Evolutionary conservation across 1,139 yeast species (phyloP), one percentile per base, ranked within the genome.

Genomic region (Candida sp.): DNA sequence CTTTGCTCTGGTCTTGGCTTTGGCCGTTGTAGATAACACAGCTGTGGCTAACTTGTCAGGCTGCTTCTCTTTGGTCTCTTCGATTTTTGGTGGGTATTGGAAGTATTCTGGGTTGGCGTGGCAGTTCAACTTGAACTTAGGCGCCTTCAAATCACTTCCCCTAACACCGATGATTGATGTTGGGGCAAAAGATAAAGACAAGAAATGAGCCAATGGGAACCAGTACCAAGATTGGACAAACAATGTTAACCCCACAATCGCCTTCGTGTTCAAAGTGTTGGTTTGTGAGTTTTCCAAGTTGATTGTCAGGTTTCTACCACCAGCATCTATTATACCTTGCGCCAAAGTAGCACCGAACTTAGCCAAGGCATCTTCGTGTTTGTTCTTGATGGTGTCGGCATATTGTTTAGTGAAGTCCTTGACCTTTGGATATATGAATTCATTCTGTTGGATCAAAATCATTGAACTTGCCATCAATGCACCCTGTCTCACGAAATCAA

Each of bases 251-350:
- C 99, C 99, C 53, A 93, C 96, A 60, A 96, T 87, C 0, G 98
- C 96, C 65, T 89, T 89, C 68, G 88, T 85, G 68, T 94, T 94
- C 58, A 94, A 81, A 12, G 97, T 92, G 54, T 92, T 96, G 35
- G 97, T 91, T 59, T 91, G 94, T n/a, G 86, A 65, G 67, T 94
- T 90, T 69, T 94, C 98, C 51, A 94, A 78, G 60, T 89, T 89
- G 58, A 94, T 92, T 0, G 98, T 93, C n/a, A 90, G 96, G 63
- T 96, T 94, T 68, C 99, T 85, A 23, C 99, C 99, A 72, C 99
- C 98, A 11, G 99, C 99, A 73, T 94, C 98, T 68, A 96, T 87
- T 59, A 94, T 94, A 69, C 99, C 99, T 74, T 93, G 98, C 9
- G 98, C 94, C 49, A 96, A 77, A 22, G 98, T 91, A 38, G 99